A percentile compares a stretch with the other conserved stretches of the same genome.
These are phyloP conservation scores for Vanilla planifolia DNA, from an alignment of 106 monocot genomes.

Conservation along the genomic window DNA sequence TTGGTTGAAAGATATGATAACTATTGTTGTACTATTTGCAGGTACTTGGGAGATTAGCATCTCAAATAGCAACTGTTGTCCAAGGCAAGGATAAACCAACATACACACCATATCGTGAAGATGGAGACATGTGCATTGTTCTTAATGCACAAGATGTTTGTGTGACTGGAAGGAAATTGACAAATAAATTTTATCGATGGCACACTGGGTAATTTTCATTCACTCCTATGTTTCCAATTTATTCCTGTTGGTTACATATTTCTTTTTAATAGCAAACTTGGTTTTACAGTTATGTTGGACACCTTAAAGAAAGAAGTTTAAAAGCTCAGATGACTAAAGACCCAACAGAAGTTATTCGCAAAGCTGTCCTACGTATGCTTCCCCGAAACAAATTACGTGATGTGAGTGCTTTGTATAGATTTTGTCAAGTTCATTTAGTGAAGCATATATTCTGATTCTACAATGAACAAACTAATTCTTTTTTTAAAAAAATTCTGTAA, in stretches of 20 bases:
- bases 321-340: slow-evolving; percentile 86
- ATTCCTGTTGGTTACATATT: not conserved
- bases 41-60: slow-evolving; percentile 92
- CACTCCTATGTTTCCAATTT: not conserved
- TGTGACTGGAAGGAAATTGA: slow-evolving; percentile 87
- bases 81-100: slow-evolving; percentile 99
- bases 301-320: slow-evolving; percentile 82
- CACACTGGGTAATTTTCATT: slow-evolving; percentile 69
- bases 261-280: not conserved
- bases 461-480: not conserved
- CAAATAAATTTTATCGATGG: slow-evolving; percentile 87
- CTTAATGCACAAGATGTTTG: slow-evolving; percentile 89
- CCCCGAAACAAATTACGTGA: slow-evolving; percentile 89
- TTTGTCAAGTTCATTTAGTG: not conserved
- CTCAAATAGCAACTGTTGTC: slow-evolving; percentile 80
- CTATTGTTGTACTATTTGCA: slow-evolving; percentile 10
- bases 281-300: slow-evolving; percentile 60
- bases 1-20: not conserved
- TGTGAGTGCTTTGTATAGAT: slow-evolving; percentile 44
- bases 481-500: no score
- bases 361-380: slow-evolving; percentile 93
- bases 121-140: slow-evolving; percentile 94
- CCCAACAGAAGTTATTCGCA: slow-evolving; percentile 96
- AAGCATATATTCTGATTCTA: no score
- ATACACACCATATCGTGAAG: slow-evolving; percentile 79